Evolutionary conservation across 805 yeast species (phyloP).

Genomic region (Saccharomyces kudriavzevii): DNA sequence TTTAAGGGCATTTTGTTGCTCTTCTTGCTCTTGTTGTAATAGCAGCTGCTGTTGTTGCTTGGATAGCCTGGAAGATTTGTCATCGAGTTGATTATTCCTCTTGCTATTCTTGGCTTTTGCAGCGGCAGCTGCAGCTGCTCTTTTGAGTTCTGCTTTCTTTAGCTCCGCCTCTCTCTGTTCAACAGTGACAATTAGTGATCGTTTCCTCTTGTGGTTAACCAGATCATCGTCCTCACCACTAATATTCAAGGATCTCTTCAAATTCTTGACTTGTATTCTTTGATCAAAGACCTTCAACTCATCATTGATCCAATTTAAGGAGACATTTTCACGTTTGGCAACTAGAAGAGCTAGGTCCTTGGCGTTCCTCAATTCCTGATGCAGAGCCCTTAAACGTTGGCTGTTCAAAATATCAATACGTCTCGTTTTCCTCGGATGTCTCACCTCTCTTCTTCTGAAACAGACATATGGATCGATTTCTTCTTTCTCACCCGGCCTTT

Average conservation of each 20-base stretch:
- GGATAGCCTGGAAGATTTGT: not conserved
- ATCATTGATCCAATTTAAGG: conserved; percentile 46
- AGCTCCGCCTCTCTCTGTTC: conserved; percentile 12
- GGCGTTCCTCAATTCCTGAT: conserved; percentile 70
- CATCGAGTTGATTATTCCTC: conserved; percentile 2
- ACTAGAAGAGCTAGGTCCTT: conserved; percentile 59
- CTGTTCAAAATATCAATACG: conserved; percentile 87
- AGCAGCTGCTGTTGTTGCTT: conserved; percentile 3
- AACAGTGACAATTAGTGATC: conserved; percentile 14
- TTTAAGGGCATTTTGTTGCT: conserved; percentile 14
- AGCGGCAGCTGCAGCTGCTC: conserved; percentile 14
- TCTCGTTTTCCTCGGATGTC: conserved; percentile 93
- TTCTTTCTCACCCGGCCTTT: conserved; percentile 80
- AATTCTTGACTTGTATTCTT: conserved; percentile 60
- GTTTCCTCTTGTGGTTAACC: conserved; percentile 65
- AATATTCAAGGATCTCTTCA: conserved; percentile 68
- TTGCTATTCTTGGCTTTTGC: conserved; percentile 9
- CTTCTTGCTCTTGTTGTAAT: conserved; percentile 8
- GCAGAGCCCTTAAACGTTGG: conserved; percentile 68
- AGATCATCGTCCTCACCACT: conserved; percentile 81
- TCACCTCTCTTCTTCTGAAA: conserved; percentile 88
- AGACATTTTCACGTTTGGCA: conserved; percentile 56
- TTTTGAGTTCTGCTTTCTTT: conserved; percentile 4
- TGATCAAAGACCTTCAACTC: conserved; percentile 65
- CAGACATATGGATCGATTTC: conserved; percentile 92